phyloP scores from a whole-genome alignment of 164 flowering plant genomes.

The Vitis rupestris region DNA sequence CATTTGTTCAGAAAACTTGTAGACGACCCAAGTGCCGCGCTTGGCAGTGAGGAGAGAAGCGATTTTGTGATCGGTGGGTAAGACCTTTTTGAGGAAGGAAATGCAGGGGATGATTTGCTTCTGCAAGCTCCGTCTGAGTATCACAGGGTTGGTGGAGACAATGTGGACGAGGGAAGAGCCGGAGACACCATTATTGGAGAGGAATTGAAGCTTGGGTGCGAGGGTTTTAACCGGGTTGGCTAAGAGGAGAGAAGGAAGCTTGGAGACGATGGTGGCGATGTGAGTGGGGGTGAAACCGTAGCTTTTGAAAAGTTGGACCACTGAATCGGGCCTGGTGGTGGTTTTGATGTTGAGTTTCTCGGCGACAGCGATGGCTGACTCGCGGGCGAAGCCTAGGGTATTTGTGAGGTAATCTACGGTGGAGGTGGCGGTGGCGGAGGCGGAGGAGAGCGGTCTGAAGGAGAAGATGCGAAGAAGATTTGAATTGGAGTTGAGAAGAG shows the following conservation, averaged over 20 bases:
- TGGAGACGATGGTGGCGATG: background rate
- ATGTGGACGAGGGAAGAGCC: background rate
- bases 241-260: background rate
- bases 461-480: too few relatives aligned
- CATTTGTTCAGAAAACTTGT: background rate
- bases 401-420: too few relatives aligned
- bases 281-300: background rate
- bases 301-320: background rate
- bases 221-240: background rate
- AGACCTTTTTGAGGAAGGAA: background rate
- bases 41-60: background rate
- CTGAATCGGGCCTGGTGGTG: background rate
- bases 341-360: too few relatives aligned
- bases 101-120: background rate
- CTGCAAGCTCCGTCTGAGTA: background rate
- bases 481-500: too few relatives aligned
- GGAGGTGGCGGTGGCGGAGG: too few relatives aligned
- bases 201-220: conserved; percentile 5
- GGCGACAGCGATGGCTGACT: too few relatives aligned
- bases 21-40: conserved; percentile 7
- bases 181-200: background rate
- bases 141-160: background rate
- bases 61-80: background rate
- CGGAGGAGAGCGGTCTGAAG: too few relatives aligned
- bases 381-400: too few relatives aligned